These are phyloP conservation scores for Arthrobotrys sphaeroides DNA, from an alignment of 2,329 filamentous ascomycete species.

Conservation along the genomic window DNA sequence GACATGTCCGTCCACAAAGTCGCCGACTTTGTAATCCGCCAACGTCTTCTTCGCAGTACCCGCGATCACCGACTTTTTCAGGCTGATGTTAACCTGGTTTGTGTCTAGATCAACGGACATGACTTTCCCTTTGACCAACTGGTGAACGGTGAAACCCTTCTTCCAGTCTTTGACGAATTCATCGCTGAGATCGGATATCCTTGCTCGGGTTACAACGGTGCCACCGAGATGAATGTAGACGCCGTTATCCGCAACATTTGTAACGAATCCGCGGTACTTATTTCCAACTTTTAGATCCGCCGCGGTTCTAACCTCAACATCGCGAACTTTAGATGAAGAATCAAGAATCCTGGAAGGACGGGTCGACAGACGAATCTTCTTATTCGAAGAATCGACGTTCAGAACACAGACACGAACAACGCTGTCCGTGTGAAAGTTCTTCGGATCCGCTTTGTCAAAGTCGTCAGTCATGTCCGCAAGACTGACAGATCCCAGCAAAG, in stretches of 20 bases:
- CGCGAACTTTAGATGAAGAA: constrained; percentile 80
- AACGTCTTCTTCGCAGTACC: constrained; percentile 72
- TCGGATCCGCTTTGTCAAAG: constrained; percentile 80
- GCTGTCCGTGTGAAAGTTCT: constrained; percentile 81
- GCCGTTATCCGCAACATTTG: constrained; percentile 87
- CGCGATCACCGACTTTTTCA: constrained; percentile 86
- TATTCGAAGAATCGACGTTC: constrained; percentile 81
- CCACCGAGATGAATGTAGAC: constrained; percentile 86
- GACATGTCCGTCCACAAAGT: constrained; percentile 86
- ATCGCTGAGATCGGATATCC: constrained; percentile 88
- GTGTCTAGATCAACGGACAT: constrained; percentile 74
- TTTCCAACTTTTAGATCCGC: constrained; percentile 80
- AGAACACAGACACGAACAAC: constrained; percentile 87
- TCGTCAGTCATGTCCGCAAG: constrained; percentile 87
- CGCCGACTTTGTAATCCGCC: constrained; percentile 76
- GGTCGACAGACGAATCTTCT: constrained; percentile 81
- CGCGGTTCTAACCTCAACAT: constrained; percentile 77
- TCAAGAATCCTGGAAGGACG: constrained; percentile 89
- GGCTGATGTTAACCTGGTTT: constrained; percentile 81
- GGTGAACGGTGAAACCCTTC: constrained; percentile 82
- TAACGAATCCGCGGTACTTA: constrained; percentile 88
- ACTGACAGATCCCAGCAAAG: constrained; percentile 79
- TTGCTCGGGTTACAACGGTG: constrained; percentile 81
- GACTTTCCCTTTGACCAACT: constrained; percentile 88
- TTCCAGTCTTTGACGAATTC: constrained; percentile 96